phyloP scores from a whole-genome alignment of 1,284 basidiomycete species.

The Melampsora larici-populina region DNA sequence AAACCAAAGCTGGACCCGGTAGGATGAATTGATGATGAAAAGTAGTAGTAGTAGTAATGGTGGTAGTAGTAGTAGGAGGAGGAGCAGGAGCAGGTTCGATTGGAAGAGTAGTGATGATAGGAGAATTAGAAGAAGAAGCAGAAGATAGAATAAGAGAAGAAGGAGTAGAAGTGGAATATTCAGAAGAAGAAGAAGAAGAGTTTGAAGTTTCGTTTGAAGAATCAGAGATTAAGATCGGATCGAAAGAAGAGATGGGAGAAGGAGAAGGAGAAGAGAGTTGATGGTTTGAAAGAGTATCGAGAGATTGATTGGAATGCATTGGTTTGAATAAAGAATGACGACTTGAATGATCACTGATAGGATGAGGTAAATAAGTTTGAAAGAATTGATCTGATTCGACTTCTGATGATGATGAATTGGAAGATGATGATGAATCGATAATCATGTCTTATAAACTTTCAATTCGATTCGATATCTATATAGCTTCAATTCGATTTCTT shows the following conservation, averaged over 20 bases:
- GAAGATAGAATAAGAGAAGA: neutral
- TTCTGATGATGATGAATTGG: neutral
- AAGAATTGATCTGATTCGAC: neutral
- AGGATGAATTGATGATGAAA: slow-evolving; percentile 14
- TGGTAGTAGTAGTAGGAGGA: neutral
- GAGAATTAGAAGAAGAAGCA: neutral
- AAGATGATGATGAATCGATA: neutral
- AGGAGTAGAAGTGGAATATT: neutral
- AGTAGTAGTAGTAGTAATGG: no score
- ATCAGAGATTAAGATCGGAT: neutral
- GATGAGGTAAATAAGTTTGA: slow-evolving; percentile 1
- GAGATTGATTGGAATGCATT: neutral
- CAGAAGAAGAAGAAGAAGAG: neutral
- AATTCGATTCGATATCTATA: no score
- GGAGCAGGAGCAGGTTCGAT: neutral
- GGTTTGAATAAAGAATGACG: neutral
- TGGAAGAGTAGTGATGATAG: neutral
- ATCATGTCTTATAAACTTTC: neutral
- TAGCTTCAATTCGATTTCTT: no score
- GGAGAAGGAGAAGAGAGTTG: neutral
- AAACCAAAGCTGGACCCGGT: slow-evolving; percentile 17
- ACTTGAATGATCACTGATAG: neutral
- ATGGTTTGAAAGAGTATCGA: neutral
- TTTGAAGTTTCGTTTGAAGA: neutral
- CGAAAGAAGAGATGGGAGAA: neutral